Conservation (phyloP, 495 filamentous ascomycete species). For the Xylaria grammica region DNA sequence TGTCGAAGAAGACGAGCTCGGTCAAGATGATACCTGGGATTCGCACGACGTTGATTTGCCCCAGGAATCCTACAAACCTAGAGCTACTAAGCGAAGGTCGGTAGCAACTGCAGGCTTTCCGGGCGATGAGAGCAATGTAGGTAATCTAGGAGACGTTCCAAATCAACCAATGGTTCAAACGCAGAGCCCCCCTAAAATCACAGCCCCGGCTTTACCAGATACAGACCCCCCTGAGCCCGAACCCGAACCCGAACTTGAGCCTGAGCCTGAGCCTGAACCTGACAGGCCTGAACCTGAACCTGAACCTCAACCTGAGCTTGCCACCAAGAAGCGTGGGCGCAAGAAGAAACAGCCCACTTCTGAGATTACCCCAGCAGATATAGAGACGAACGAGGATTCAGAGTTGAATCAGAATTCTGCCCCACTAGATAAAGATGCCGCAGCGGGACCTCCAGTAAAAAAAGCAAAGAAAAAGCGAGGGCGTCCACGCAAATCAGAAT, state of each 20-base stretch:
- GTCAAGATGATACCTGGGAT: slow-evolving; percentile 17
- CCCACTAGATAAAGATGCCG: neutral
- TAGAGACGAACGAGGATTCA: slow-evolving; percentile 8
- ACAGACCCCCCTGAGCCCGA: slow-evolving; percentile 3
- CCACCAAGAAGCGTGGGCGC: slow-evolving; percentile 34
- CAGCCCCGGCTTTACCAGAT: slow-evolving; percentile 19
- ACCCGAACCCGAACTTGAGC: slow-evolving; percentile 16
- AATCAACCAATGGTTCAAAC: slow-evolving; percentile 6
- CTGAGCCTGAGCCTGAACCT: no score
- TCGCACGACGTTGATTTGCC: slow-evolving; percentile 3
- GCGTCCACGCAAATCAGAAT: slow-evolving; percentile 32
- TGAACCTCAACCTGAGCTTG: slow-evolving; percentile 20
- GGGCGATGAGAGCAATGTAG: neutral
- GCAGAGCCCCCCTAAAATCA: slow-evolving; percentile 16
- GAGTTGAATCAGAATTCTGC: slow-evolving; percentile 9
- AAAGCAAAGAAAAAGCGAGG: slow-evolving; percentile 37
- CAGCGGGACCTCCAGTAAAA: slow-evolving; percentile 18
- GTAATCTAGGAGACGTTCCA: neutral
- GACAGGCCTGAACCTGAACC: no score
- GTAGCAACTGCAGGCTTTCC: slow-evolving; percentile 10
- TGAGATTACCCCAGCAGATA: slow-evolving; percentile 1
- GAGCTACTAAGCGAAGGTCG: slow-evolving; percentile 14
- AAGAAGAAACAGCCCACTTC: slow-evolving; percentile 32
- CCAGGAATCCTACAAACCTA: slow-evolving; percentile 26
- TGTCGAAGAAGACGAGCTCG: slow-evolving; percentile 33